Evolutionary conservation across 345 rosid species (phyloP).

Genomic region (Arabidopsis arenosa): DNA sequence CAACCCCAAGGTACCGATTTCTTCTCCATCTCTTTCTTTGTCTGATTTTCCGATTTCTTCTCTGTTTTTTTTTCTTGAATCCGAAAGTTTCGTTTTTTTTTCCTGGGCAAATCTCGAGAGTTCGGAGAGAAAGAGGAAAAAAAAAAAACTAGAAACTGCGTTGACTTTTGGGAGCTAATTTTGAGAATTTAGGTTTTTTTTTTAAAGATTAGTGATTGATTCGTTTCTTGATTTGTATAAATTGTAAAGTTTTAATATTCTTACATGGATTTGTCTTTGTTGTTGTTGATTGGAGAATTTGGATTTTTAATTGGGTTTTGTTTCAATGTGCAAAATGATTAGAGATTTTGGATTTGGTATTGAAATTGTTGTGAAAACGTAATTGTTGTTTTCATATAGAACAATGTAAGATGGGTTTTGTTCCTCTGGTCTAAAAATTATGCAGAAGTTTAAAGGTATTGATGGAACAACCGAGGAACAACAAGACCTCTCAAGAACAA

Average conservation of each 20-base stretch:
- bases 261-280: constrained; percentile 3
- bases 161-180: constrained; percentile 29
- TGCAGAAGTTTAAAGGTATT: constrained; percentile 43
- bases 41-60: constrained; percentile 12
- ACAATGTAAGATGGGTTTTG: constrained; percentile 17
- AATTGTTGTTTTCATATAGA: constrained; percentile 7
- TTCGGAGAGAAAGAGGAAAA: neutral
- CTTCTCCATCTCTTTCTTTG: constrained; percentile 9
- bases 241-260: neutral
- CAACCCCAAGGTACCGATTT: neutral
- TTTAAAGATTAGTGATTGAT: neutral
- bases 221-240: neutral
- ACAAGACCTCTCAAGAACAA: constrained; percentile 43
- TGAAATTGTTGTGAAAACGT: neutral
- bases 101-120: neutral
- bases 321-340: constrained; percentile 1
- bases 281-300: constrained; percentile 9
- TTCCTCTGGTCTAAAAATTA: constrained; percentile 3
- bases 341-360: neutral
- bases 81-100: neutral
- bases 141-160: constrained; percentile 12
- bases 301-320: neutral
- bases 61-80: neutral
- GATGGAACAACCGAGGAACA: constrained; percentile 47
- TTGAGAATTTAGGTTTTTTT: constrained; percentile 28